phyloP scores from a whole-genome alignment of 1,284 basidiomycete genomes.

The Microbotryum lychnidis-dioicae region DNA sequence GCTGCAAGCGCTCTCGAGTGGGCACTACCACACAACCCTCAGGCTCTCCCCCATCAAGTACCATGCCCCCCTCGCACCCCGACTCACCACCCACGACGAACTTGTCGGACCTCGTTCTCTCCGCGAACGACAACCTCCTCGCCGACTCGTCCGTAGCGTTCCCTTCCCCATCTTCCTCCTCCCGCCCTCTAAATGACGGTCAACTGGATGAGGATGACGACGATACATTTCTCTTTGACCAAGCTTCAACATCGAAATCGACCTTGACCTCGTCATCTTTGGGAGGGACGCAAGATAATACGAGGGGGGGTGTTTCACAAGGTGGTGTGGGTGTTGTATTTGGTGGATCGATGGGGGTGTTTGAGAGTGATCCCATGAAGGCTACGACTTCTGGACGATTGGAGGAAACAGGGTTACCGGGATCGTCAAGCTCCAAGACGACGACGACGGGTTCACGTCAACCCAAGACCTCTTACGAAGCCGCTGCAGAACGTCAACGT shows the following conservation, averaged over 20 bases:
- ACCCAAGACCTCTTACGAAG: not conserved
- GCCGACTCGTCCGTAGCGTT: constrained; percentile 5
- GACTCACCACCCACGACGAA: not conserved
- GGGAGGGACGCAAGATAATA: not conserved
- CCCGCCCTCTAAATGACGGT: not conserved
- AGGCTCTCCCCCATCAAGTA: too few species aligned
- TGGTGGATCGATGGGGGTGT: not conserved
- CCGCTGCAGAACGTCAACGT: not conserved
- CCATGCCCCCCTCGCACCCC: not conserved
- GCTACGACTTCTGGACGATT: not conserved
- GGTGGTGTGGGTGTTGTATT: not conserved
- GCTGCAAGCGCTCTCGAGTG: too few species aligned
- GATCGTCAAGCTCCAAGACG: too few species aligned
- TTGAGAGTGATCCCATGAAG: not conserved
- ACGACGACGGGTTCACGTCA: not conserved
- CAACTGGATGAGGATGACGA: not conserved
- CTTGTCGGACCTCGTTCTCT: not conserved
- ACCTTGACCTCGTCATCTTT: too few species aligned
- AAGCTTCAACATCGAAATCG: not conserved
- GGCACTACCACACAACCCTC: too few species aligned
- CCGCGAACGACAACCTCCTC: not conserved
- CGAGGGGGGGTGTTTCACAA: not conserved
- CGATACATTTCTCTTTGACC: not conserved
- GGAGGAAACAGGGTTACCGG: not conserved
- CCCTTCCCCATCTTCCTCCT: not conserved